Evolutionary conservation across 2,329 filamentous ascomycete species (phyloP).

Genomic region (Clathrospora elynae): DNA sequence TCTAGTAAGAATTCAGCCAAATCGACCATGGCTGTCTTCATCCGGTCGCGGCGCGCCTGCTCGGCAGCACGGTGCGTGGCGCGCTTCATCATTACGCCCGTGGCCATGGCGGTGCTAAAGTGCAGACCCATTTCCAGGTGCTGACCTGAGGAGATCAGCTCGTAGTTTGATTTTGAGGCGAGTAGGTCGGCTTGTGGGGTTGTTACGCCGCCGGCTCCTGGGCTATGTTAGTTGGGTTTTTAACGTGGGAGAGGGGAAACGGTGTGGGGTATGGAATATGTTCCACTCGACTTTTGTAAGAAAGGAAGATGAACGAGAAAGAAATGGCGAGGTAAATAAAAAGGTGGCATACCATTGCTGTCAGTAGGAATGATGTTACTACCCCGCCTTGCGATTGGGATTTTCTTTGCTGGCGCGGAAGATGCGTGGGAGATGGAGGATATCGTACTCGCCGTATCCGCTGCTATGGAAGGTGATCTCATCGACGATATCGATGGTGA

Average conservation of each 20-base stretch:
- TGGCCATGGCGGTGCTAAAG: slow-evolving; percentile 42
- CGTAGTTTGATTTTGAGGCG: slow-evolving; percentile 39
- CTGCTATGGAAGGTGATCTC: slow-evolving; percentile 25
- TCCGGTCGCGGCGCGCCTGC: slow-evolving; percentile 40
- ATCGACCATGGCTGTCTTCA: slow-evolving; percentile 42
- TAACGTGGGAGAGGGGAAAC: no score
- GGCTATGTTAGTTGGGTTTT: not conserved
- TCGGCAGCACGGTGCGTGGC: slow-evolving; percentile 40
- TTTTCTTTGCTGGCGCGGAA: slow-evolving; percentile 29
- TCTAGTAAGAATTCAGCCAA: slow-evolving; percentile 37
- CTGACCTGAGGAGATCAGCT: slow-evolving; percentile 37
- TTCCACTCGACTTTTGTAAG: no score
- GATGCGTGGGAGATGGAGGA: slow-evolving; percentile 33
- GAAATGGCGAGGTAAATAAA: not conserved
- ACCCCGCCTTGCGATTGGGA: slow-evolving; percentile 30
- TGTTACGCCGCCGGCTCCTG: slow-evolving; percentile 33
- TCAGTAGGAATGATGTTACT: slow-evolving; percentile 28
- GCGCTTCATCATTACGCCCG: slow-evolving; percentile 42
- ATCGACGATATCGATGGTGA: slow-evolving; percentile 25
- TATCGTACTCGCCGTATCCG: slow-evolving; percentile 33
- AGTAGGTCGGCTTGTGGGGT: slow-evolving; percentile 37
- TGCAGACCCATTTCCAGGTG: slow-evolving; percentile 41
- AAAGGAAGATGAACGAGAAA: not conserved
- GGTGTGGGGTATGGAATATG: no score
- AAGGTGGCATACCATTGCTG: slow-evolving; percentile 27